A percentile compares a stretch with the other conserved stretches of the same genome.
phyloP scores from a whole-genome alignment of 2,329 filamentous ascomycete genomes.

The Colletotrichum sp. region DNA sequence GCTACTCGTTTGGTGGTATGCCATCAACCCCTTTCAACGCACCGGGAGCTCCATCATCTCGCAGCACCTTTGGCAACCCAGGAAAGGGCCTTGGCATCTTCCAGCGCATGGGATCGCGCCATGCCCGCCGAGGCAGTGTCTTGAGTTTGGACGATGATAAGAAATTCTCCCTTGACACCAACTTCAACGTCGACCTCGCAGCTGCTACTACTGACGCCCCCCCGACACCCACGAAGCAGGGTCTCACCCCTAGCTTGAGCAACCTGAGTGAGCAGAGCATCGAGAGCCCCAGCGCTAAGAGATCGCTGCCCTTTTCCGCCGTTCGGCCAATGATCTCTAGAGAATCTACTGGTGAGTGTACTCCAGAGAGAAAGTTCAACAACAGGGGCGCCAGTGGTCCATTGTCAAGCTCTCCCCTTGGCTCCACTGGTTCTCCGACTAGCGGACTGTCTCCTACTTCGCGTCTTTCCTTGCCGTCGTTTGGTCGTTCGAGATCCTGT shows the following conservation, averaged over 20 bases:
- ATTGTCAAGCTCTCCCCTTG: neutral
- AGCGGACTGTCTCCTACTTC: constrained; percentile 35
- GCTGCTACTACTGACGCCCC: constrained; percentile 66
- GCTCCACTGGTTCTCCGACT: constrained; percentile 35
- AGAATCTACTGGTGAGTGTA: constrained; percentile 52
- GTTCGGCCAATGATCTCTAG: constrained; percentile 39
- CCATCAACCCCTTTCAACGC: constrained; percentile 84
- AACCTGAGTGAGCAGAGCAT: constrained; percentile 41
- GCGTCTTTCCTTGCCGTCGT: constrained; percentile 42
- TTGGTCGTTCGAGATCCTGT: constrained; percentile 34
- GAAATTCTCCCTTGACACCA: constrained; percentile 56
- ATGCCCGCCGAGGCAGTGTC: constrained; percentile 69
- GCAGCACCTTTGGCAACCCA: constrained; percentile 57
- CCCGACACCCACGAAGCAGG: constrained; percentile 90
- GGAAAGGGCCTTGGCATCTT: constrained; percentile 72
- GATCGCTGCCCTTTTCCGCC: constrained; percentile 48
- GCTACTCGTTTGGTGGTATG: constrained; percentile 73
- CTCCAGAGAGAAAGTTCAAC: constrained; percentile 19
- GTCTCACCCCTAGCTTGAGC: constrained; percentile 45
- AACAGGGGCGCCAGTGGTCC: neutral
- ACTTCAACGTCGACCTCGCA: constrained; percentile 46
- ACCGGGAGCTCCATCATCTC: constrained; percentile 47
- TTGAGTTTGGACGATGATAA: constrained; percentile 82
- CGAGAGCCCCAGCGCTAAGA: constrained; percentile 54
- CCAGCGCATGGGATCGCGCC: constrained; percentile 54